Evolutionary conservation across 345 rosid genomes (phyloP).

Genomic region (Rhizophora mangle): DNA sequence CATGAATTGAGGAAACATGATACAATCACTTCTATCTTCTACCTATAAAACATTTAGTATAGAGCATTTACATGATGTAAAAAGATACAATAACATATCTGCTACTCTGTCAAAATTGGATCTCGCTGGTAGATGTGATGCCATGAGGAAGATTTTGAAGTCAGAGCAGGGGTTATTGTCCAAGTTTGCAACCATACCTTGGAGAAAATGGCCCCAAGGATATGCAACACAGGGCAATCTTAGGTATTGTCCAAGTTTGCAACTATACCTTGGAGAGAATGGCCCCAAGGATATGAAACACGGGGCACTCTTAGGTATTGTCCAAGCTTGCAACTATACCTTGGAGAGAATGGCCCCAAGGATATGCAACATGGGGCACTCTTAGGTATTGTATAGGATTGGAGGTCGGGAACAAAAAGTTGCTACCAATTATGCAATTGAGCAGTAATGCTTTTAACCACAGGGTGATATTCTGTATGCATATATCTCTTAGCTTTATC

Average conservation of each 20-base stretch:
- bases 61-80: constrained; percentile 24
- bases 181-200: background rate
- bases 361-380: background rate
- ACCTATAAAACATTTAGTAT: constrained; percentile 7
- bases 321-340: background rate
- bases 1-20: constrained; percentile 7
- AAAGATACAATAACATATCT: constrained; percentile 1
- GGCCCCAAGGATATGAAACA: background rate
- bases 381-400: background rate
- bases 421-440: constrained; percentile 80
- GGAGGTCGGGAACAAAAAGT: background rate
- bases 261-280: background rate
- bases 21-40: constrained; percentile 6
- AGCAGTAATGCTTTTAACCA: constrained; percentile 66
- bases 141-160: background rate
- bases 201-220: constrained; percentile 2
- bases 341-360: background rate
- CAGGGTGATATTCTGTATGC: constrained; percentile 86
- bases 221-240: background rate
- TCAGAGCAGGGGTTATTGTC: background rate
- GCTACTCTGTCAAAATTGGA: constrained; percentile 43
- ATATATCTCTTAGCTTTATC: constrained; percentile 61
- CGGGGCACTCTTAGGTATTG: background rate
- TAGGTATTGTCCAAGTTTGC: background rate
- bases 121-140: constrained; percentile 9